Percentiles rank a stretch among this genome's conserved stretches.
These are phyloP conservation scores for Huntiella savannae DNA, from an alignment of 2,329 filamentous ascomycete species.

Conservation along the genomic window DNA sequence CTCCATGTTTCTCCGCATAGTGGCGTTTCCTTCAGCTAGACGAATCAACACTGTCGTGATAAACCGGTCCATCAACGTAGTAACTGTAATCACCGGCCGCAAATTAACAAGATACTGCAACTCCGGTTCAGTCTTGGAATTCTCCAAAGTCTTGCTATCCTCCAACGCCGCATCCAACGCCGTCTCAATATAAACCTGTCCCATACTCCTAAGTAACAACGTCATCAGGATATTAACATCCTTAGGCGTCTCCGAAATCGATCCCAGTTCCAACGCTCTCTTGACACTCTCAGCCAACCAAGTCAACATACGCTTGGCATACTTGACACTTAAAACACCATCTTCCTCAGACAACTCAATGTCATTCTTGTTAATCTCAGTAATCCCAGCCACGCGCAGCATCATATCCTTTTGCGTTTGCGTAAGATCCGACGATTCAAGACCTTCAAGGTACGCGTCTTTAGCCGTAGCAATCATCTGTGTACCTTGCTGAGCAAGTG, in stretches of 20 bases:
- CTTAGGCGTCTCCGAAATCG: constrained; percentile 75
- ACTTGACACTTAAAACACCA: constrained; percentile 61
- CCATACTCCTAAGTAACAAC: constrained; percentile 71
- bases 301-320: constrained; percentile 92
- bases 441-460: constrained; percentile 73
- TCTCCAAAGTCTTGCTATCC: constrained; percentile 57
- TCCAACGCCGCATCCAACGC: constrained; percentile 53
- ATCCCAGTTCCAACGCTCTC: constrained; percentile 74
- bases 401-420: constrained; percentile 80
- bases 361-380: constrained; percentile 59
- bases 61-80: constrained; percentile 83
- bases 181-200: constrained; percentile 57
- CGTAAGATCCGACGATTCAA: constrained; percentile 78
- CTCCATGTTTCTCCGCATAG: constrained; percentile 75
- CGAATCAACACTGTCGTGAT: constrained; percentile 80
- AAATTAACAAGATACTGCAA: constrained; percentile 64
- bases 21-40: constrained; percentile 74
- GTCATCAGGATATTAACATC: constrained; percentile 74
- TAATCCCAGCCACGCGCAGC: constrained; percentile 69
- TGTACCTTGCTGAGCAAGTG: constrained; percentile 72
- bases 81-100: constrained; percentile 67
- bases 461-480: constrained; percentile 75
- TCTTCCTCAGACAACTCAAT: constrained; percentile 85
- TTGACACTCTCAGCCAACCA: constrained; percentile 94
- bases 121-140: constrained; percentile 67